phyloP scores from a whole-genome alignment of 768 basidiomycete species.

The Podaxis sp. region DNA sequence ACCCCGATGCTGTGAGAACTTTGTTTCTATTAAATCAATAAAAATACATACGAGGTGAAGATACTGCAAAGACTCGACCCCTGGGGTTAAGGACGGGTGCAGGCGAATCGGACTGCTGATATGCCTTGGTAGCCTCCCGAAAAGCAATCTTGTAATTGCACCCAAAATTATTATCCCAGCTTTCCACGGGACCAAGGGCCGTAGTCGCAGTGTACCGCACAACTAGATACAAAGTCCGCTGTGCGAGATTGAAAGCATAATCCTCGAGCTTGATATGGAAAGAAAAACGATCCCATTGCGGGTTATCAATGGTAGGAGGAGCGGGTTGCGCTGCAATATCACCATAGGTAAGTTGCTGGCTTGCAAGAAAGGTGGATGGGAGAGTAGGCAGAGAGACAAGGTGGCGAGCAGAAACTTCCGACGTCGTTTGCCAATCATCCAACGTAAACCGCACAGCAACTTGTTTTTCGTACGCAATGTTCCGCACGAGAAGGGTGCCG shows the following conservation, averaged over 20 bases:
- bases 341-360: constrained; percentile 4
- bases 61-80: constrained; percentile 5
- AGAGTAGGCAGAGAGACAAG: constrained; percentile 35
- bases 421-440: constrained; percentile 92
- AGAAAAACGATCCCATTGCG: constrained; percentile 54
- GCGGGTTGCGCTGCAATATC: constrained; percentile 14
- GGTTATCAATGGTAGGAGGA: neutral
- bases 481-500: constrained; percentile 80
- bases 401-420: constrained; percentile 67
- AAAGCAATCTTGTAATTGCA: constrained; percentile 79
- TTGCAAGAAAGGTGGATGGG: constrained; percentile 24
- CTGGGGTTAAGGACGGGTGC: neutral
- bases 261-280: constrained; percentile 73
- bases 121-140: constrained; percentile 15
- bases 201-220: constrained; percentile 38
- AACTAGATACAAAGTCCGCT: constrained; percentile 57
- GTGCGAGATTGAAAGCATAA: constrained; percentile 45
- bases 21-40: neutral
- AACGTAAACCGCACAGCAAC: constrained; percentile 87
- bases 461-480: constrained; percentile 82
- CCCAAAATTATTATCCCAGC: constrained; percentile 91
- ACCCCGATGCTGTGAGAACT: constrained; percentile 12
- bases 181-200: constrained; percentile 46
- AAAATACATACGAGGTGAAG: constrained; percentile 23
- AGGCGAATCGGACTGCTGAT: neutral